phyloP scores from a whole-genome alignment of 2,329 filamentous ascomycete species.

The Daldinia sp. region DNA sequence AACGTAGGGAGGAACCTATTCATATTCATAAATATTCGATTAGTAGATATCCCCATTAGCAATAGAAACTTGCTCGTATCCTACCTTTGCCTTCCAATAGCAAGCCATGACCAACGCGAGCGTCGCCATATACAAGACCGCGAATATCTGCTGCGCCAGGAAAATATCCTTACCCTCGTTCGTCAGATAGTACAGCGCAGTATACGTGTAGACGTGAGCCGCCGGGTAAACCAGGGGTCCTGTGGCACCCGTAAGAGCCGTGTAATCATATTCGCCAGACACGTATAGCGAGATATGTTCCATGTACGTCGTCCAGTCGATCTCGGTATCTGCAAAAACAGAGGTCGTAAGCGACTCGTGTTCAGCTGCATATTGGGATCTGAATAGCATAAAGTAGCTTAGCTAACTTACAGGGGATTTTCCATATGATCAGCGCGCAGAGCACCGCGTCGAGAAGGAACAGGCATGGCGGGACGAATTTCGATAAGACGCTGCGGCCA shows the following conservation, averaged over 20 bases:
- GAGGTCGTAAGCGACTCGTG: background rate
- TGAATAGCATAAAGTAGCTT: background rate
- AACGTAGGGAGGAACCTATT: conserved; percentile 82
- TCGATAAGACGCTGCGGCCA: conserved; percentile 59
- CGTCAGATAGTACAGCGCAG: conserved; percentile 79
- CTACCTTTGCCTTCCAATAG: conserved; percentile 77
- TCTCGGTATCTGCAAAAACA: conserved; percentile 78
- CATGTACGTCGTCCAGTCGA: conserved; percentile 98
- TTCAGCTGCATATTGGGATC: background rate
- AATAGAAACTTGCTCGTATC: conserved; percentile 22
- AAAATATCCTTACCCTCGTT: conserved; percentile 77
- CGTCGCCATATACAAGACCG: conserved; percentile 77
- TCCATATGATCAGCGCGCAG: conserved; percentile 78
- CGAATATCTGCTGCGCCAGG: conserved; percentile 86
- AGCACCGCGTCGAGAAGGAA: conserved; percentile 75
- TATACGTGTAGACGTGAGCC: conserved; percentile 92
- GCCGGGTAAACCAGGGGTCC: conserved; percentile 96
- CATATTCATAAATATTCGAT: conserved; percentile 2
- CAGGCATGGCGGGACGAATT: conserved; percentile 65
- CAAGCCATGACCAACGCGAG: conserved; percentile 81
- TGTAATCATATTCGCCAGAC: conserved; percentile 88
- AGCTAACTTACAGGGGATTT: conserved; percentile 75
- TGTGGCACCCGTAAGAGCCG: conserved; percentile 83
- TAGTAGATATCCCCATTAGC: conserved; percentile 13
- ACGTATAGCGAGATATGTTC: conserved; percentile 84